Conservation (phyloP, 192 early-diverging fungal species). For the Coemansia sp. region DNA sequence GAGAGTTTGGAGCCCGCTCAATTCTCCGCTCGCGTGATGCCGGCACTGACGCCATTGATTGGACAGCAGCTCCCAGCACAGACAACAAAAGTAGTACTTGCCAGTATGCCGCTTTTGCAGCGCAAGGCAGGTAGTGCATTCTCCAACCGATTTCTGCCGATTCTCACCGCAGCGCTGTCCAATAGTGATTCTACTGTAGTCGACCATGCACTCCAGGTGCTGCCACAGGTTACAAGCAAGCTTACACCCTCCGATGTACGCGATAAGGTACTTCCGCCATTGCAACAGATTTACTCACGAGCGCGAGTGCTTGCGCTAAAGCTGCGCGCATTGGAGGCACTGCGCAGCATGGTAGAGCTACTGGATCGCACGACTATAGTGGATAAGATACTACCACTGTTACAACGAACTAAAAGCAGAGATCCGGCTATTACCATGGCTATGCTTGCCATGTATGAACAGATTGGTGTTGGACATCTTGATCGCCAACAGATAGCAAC, state of each 20-base stretch:
- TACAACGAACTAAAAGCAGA: constrained; percentile 71
- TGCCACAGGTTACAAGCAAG: constrained; percentile 57
- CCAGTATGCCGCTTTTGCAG: constrained; percentile 64
- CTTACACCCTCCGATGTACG: constrained; percentile 66
- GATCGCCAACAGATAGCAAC: constrained; percentile 75
- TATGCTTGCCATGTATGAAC: constrained; percentile 76
- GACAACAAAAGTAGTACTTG: constrained; percentile 64
- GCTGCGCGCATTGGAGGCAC: constrained; percentile 65
- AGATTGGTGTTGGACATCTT: constrained; percentile 63
- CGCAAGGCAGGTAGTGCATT: constrained; percentile 62
- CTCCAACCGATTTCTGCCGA: constrained; percentile 64
- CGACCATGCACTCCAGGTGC: constrained; percentile 64
- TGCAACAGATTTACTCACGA: constrained; percentile 69
- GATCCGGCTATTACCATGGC: constrained; percentile 79
- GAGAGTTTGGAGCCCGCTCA: constrained; percentile 61
- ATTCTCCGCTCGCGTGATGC: constrained; percentile 62
- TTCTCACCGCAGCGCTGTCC: constrained; percentile 68
- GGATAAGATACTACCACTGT: constrained; percentile 75
- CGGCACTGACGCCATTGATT: constrained; percentile 64
- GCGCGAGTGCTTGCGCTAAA: constrained; percentile 70
- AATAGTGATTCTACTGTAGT: constrained; percentile 57
- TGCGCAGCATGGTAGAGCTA: constrained; percentile 65
- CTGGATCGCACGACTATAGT: constrained; percentile 69
- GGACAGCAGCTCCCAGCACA: constrained; percentile 72
- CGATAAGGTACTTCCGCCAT: constrained; percentile 65